Conservation (phyloP, 352 stramenopile genomes). For the Thalassiosira hispida region DNA sequence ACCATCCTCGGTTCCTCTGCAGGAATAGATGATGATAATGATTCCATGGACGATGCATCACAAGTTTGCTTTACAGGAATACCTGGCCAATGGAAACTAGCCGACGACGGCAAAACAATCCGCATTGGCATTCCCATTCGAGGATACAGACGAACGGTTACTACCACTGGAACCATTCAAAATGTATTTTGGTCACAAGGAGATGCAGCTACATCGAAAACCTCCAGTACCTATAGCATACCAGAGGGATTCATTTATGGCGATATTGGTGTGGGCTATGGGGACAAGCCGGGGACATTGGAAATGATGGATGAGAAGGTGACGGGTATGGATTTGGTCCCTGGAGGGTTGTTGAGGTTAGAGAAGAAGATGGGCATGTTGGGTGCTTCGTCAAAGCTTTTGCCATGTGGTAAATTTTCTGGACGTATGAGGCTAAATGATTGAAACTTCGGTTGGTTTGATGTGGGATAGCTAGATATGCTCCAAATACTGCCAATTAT, state of each 20-base stretch:
- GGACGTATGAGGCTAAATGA: too few relatives aligned
- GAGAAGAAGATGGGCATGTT: conserved; percentile 76
- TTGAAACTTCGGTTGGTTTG: too few relatives aligned
- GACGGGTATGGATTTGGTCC: conserved; percentile 19
- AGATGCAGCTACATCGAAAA: conserved; percentile 59
- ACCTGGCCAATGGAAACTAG: conserved; percentile 73
- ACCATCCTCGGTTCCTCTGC: conserved; percentile 24
- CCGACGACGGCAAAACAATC: conserved; percentile 69
- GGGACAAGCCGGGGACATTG: conserved; percentile 46
- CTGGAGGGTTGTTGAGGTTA: conserved; percentile 64
- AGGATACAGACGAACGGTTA: conserved; percentile 76
- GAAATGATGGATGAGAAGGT: conserved; percentile 47
- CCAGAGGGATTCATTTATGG: conserved; percentile 73
- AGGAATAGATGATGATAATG: conserved; percentile 12
- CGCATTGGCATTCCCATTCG: conserved; percentile 70
- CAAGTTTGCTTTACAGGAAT: conserved; percentile 18
- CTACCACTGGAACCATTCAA: conserved; percentile 79
- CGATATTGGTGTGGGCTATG: conserved; percentile 62
- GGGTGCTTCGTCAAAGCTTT: conserved; percentile 61
- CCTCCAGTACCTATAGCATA: conserved; percentile 74
- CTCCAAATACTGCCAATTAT: too few relatives aligned
- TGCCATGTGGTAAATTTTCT: conserved; percentile 77
- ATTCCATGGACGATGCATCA: conserved; percentile 16
- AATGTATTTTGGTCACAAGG: conserved; percentile 75
- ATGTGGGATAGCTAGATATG: too few relatives aligned